Evolutionary conservation across 2,329 filamentous ascomycete species (phyloP).

Genomic region (Ilyonectria sp.): DNA sequence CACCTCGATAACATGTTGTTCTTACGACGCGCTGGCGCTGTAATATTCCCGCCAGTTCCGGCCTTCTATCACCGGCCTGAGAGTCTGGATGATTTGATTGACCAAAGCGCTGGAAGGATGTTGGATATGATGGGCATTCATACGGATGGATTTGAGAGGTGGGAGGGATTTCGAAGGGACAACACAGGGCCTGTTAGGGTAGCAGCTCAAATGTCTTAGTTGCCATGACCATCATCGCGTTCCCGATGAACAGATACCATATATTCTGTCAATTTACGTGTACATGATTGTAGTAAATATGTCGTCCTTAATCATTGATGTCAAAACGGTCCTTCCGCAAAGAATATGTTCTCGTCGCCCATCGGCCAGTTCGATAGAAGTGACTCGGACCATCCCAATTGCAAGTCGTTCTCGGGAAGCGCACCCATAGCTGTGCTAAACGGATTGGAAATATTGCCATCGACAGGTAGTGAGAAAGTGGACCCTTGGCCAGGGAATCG

Average conservation of each 20-base stretch:
- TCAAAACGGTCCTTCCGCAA: not conserved
- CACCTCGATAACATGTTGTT: slow-evolving; percentile 33
- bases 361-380: not conserved
- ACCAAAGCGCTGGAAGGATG: slow-evolving; percentile 33
- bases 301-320: not conserved
- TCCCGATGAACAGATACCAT: no score
- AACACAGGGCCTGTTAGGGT: not conserved
- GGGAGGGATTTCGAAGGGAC: slow-evolving; percentile 8
- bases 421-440: not conserved
- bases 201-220: not conserved
- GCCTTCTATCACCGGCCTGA: slow-evolving; percentile 27
- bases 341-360: not conserved
- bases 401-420: not conserved
- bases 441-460: not conserved
- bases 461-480: not conserved
- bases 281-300: not conserved
- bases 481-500: not conserved
- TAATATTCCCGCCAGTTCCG: slow-evolving; percentile 30
- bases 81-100: slow-evolving; percentile 23
- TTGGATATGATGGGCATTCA: slow-evolving; percentile 28
- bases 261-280: no score
- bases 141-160: slow-evolving; percentile 13
- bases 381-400: not conserved
- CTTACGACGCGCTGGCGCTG: slow-evolving; percentile 21
- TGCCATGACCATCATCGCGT: not conserved